Evolutionary conservation across 169 alveolate genomes (phyloP), one percentile per base, ranked within the genome.

Genomic region (Plasmodium blacklocki): DNA sequence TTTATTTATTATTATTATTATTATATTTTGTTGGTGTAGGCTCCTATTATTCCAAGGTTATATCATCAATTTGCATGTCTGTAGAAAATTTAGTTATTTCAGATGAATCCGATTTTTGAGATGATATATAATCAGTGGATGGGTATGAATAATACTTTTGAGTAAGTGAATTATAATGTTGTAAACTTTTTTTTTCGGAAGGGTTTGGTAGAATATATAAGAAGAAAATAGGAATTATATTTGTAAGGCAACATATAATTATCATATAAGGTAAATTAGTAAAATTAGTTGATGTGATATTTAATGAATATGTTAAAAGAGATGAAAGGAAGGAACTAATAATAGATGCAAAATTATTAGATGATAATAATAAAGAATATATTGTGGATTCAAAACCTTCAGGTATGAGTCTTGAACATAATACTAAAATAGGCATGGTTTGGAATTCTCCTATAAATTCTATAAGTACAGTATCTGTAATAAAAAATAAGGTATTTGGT

Each of bases 381-480:
- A 96, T 94, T 71, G 97, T 94, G 7, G 97, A 95, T 94, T 95
- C 98, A 58, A 94, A 92, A 8, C 96, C 97, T 75, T 93, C 92
- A n/a, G 98, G 98, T 92, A 97, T 94, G 49, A 95, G 86, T 23
- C 96, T 80, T 56, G 97, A 95, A 14, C 97, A 96, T 88, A 94
- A 74, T 75, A 95, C 96, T 72, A 94, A 73, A 78, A 96, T 94
- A 11, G 98, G 98, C 92, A 95, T 88, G 39, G 96, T 91, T 64
- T 95, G 95, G 64, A 95, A 93, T 59, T 95, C 97, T 2, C 95
- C 96, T 6, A 94, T 93, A 68, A 95, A 95, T 89, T 95, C 96
- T 71, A 94, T 64, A 63, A 95, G 88, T 3, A 95, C 91, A 11
- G 95, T 94, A 71, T 95, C 97, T n/a, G 97, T 95, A 26, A 95